Base-by-base conservation (phyloP, 108 stramenopile genomes). In the Asterionellopsis glacialis region DNA sequence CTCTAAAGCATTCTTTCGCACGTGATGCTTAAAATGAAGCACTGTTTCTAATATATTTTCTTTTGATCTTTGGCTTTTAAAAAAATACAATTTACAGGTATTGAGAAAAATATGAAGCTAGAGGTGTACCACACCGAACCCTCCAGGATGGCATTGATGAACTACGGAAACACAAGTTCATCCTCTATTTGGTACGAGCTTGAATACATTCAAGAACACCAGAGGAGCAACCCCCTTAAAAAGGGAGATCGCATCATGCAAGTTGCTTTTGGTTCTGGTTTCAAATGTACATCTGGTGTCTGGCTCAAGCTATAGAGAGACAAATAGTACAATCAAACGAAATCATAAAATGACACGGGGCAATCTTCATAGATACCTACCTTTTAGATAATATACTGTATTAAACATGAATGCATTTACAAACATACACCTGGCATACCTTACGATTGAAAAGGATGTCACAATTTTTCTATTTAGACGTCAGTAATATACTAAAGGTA, bases 161-260 rank as follows among this genome's bases (percentile, higher is more conserved):
- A 95, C 61, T 98, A 96, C 62, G 98, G 98, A 28, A 98, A 98
- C 77, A 98, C 98, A 0, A 89, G 87, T 54, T 93, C 90, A 25
- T 93, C 91, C 18, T 95, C 94, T 43, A 97, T 98, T 63, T 98
- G 98, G 98, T 98, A 98, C 64, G 98, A 98, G 69, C 70, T 98
- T 67, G 88, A 95, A 61, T 98, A 96, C 74, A 95, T 96, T 47
- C 83, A 86, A 65, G 82, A 95, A 43, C 82, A 92, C 38, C 95
- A 94, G 61, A 83, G 81, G 73, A 84, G 75, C 16, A 91, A 96
- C 65, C 92, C 90, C 9, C 70, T 96, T 57, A 87, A 83, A 51
- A 90, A 88, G 76, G 91, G 93, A 48, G 76, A 96, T 64, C 81
- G 94, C 13, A 76, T 97, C 44, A 80, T 97, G 77, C 94, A 97